Percentiles rank a stretch among this genome's conserved stretches.
Evolutionary conservation across 345 rosid genomes (phyloP).

Genomic region (Citrus medica): DNA sequence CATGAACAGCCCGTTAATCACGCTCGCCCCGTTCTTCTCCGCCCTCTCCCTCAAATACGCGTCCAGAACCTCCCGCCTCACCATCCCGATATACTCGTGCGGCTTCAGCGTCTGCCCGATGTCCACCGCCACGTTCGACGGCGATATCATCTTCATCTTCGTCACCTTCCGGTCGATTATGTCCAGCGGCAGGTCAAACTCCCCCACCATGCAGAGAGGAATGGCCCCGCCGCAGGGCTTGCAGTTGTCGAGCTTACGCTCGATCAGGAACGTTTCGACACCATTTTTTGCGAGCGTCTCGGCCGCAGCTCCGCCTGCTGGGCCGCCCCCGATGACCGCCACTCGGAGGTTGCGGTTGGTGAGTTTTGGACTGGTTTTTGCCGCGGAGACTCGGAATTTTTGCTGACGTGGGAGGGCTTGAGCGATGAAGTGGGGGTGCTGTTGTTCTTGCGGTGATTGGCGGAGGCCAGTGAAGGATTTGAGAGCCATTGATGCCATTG

Average conservation of each 20-base stretch:
- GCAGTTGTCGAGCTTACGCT: conserved; percentile 87
- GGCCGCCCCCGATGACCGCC: conserved; percentile 93
- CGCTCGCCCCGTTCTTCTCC: conserved; percentile 62
- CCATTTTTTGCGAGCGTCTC: conserved; percentile 87
- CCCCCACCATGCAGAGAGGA: conserved; percentile 96
- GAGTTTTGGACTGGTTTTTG: conserved; percentile 60
- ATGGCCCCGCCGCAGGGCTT: conserved; percentile 97
- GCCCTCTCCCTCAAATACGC: conserved; percentile 76
- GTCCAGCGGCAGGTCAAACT: conserved; percentile 87
- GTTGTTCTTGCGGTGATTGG: conserved; percentile 33
- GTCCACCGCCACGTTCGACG: conserved; percentile 93
- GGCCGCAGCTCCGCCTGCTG: conserved; percentile 82
- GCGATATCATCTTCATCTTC: conserved; percentile 96
- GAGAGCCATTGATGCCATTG: conserved; percentile 61
- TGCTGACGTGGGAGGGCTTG: conserved; percentile 14
- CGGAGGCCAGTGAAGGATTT: conserved; percentile 82
- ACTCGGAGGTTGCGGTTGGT: conserved; percentile 74
- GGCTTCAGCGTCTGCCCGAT: conserved; percentile 91
- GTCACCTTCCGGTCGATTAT: conserved; percentile 86
- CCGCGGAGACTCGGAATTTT: conserved; percentile 33
- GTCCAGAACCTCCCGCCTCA: conserved; percentile 84
- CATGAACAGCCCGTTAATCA: conserved; percentile 80
- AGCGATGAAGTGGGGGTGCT: conserved; percentile 26
- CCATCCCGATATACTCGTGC: conserved; percentile 97
- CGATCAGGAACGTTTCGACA: conserved; percentile 75